Evolutionary conservation across 2,329 filamentous ascomycete species (phyloP).

Genomic region (Dactylella cylindrospora): DNA sequence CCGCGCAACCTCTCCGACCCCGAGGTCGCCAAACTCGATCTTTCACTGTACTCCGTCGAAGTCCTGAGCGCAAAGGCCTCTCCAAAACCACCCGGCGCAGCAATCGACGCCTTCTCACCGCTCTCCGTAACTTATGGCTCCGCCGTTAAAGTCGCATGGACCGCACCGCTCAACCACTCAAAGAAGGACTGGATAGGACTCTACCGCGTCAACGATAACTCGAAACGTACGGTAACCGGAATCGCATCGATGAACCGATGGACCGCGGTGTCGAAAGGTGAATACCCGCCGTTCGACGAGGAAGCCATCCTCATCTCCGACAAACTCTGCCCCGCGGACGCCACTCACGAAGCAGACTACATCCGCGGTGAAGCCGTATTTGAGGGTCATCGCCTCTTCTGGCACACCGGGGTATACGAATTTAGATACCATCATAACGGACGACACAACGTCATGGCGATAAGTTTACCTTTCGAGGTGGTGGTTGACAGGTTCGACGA

Average conservation of each 20-base stretch:
- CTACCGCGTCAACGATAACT: conserved; percentile 94
- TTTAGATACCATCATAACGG: conserved; percentile 96
- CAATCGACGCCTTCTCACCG: conserved; percentile 63
- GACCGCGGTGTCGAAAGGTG: conserved; percentile 75
- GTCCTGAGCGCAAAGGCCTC: conserved; percentile 54
- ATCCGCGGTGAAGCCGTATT: conserved; percentile 83
- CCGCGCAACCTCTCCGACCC: conserved; percentile 54
- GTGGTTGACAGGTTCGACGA: conserved; percentile 77
- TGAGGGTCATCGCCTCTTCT: conserved; percentile 90
- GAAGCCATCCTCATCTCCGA: conserved; percentile 73
- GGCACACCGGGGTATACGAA: conserved; percentile 94
- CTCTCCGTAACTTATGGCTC: conserved; percentile 84
- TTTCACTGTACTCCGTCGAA: conserved; percentile 65
- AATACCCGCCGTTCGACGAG: conserved; percentile 77
- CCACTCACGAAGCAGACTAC: conserved; percentile 56
- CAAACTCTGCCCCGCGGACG: conserved; percentile 56
- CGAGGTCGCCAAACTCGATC: conserved; percentile 67
- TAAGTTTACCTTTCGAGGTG: conserved; percentile 91
- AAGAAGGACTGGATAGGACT: conserved; percentile 94
- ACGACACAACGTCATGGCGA: conserved; percentile 88
- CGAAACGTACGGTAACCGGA: conserved; percentile 77
- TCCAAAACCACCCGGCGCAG: conserved; percentile 31
- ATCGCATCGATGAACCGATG: conserved; percentile 85
- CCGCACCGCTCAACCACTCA: conserved; percentile 80
- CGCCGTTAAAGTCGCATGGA: conserved; percentile 87